A percentile compares a stretch with the other conserved stretches of the same genome.
These are phyloP conservation scores for Lobosporangium transversale DNA, from an alignment of 192 early-diverging fungal species.

Conservation along the genomic window DNA sequence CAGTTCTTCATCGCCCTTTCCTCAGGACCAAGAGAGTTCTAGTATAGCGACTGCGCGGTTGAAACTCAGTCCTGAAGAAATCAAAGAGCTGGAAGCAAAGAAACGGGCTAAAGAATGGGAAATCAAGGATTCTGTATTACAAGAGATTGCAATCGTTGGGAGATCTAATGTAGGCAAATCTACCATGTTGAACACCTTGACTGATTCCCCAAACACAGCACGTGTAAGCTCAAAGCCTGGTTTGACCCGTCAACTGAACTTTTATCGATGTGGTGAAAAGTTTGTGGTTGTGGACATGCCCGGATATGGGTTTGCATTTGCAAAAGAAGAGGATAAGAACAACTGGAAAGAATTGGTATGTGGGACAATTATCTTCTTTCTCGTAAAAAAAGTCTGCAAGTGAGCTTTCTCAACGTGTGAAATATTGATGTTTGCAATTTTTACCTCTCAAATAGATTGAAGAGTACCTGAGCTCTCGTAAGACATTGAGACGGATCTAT, in stretches of 20 bases:
- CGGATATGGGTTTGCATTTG: conserved; percentile 85
- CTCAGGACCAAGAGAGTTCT: no score
- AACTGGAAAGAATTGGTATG: conserved; percentile 73
- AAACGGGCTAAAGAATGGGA: conserved; percentile 15
- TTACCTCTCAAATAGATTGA: conserved; percentile 64
- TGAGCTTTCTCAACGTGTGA: not conserved
- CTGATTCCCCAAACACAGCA: conserved; percentile 64
- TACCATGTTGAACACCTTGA: conserved; percentile 74
- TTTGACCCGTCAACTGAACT: conserved; percentile 84
- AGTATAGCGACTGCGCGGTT: not conserved
- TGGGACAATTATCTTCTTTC: no score
- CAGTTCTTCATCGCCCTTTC: not conserved
- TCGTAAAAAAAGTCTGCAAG: no score
- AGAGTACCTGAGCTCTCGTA: conserved; percentile 66
- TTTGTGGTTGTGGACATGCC: conserved; percentile 84
- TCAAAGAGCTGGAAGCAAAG: conserved; percentile 9
- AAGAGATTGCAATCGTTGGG: conserved; percentile 58
- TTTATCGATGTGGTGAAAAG: conserved; percentile 70
- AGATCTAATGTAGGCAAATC: conserved; percentile 87
- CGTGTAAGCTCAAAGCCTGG: conserved; percentile 79
- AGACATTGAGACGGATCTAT: conserved; percentile 68
- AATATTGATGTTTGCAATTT: not conserved
- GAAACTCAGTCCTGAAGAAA: conserved; percentile 8
- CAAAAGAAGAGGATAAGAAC: conserved; percentile 64
- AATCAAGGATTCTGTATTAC: conserved; percentile 34